Conservation (phyloP, 2,329 filamentous ascomycete genomes). For the Alternaria sp. region DNA sequence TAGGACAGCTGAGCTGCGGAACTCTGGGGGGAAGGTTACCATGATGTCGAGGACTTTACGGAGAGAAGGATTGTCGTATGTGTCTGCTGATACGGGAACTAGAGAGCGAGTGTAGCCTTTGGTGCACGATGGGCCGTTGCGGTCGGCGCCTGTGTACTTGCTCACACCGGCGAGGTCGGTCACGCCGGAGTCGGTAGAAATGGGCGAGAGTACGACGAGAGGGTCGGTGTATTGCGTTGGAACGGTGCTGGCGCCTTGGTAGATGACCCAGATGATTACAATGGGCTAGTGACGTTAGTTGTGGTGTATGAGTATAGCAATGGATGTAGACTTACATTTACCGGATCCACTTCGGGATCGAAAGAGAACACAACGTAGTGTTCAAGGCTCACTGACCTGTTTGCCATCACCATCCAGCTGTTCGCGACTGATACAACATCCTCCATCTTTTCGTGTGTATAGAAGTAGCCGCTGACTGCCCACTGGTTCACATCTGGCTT, state of each 20-base stretch:
- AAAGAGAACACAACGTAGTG: conserved; percentile 25
- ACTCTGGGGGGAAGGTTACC: conserved; percentile 15
- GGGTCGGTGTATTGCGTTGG: conserved; percentile 28
- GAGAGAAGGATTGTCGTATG: conserved; percentile 18
- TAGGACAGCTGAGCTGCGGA: conserved; percentile 21
- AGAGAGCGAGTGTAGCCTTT: conserved; percentile 21
- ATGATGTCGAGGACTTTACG: conserved; percentile 25
- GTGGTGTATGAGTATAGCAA: neutral
- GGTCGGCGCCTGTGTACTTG: conserved; percentile 13
- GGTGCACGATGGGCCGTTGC: conserved; percentile 22
- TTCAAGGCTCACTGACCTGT: conserved; percentile 19
- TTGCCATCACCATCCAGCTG: conserved; percentile 18
- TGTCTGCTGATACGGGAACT: conserved; percentile 21
- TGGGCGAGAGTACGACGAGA: conserved; percentile 24
- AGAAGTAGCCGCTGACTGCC: conserved; percentile 22
- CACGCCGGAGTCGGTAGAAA: conserved; percentile 12
- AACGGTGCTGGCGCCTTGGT: conserved; percentile 22
- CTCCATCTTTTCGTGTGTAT: conserved; percentile 30
- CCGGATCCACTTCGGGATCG: conserved; percentile 20
- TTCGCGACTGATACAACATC: conserved; percentile 21
- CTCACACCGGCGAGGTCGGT: conserved; percentile 29
- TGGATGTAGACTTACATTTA: conserved; percentile 16
- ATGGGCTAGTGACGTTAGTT: conserved; percentile 18
- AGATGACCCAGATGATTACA: conserved; percentile 25
- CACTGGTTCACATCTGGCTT: conserved; percentile 17